phyloP scores from a whole-genome alignment of 1,139 yeast genomes.

The Suhomyces maxii region DNA sequence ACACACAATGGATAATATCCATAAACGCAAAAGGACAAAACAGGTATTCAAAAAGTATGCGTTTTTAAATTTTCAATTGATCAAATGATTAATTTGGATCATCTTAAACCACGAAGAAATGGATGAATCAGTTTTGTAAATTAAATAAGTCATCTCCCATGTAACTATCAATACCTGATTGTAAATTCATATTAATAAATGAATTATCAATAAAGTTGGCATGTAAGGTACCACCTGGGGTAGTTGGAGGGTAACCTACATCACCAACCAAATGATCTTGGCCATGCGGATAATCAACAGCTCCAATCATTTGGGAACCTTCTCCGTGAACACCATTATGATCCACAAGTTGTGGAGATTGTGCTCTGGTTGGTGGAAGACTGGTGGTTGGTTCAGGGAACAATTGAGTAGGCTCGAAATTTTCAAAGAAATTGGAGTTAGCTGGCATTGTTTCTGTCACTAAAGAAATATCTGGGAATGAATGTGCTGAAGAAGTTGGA shows the following conservation, averaged over 20 bases:
- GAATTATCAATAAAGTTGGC: constrained; percentile 49
- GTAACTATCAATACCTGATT: constrained; percentile 36
- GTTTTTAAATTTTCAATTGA: too few relatives aligned
- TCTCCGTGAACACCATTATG: constrained; percentile 9
- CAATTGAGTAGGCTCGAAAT: constrained; percentile 51
- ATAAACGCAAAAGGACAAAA: neutral
- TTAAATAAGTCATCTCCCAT: constrained; percentile 40
- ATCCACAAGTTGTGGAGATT: constrained; percentile 27
- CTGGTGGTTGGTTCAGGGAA: constrained; percentile 42
- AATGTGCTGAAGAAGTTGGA: constrained; percentile 40
- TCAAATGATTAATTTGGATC: too few relatives aligned
- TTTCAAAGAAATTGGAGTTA: constrained; percentile 43
- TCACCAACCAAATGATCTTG: constrained; percentile 5
- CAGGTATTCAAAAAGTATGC: too few relatives aligned
- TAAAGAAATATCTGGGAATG: constrained; percentile 48
- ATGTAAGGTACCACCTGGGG: constrained; percentile 35
- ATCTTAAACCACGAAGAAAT: too few relatives aligned
- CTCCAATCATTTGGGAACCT: constrained; percentile 3
- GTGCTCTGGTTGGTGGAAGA: constrained; percentile 40
- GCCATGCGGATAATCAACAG: neutral
- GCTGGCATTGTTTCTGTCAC: constrained; percentile 48
- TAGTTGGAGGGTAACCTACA: constrained; percentile 19
- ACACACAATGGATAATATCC: neutral
- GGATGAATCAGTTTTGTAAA: constrained; percentile 16
- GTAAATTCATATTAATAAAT: constrained; percentile 47